Conservation (phyloP, 2,329 filamentous ascomycete genomes). For the Pyrenochaeta sp. region DNA sequence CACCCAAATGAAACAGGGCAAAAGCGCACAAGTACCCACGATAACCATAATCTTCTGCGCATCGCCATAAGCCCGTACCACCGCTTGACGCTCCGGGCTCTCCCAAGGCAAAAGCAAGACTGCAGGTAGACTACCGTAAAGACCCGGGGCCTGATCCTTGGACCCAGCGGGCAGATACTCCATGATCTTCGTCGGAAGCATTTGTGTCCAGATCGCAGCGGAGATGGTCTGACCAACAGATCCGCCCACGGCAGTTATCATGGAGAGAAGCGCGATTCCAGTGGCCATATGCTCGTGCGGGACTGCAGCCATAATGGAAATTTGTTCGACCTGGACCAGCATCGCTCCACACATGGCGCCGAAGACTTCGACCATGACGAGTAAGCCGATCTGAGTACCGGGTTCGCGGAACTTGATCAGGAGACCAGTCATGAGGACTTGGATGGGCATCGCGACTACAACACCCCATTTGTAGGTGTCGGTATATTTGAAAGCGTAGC, state of each 20-base stretch:
- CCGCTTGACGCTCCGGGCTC: slow-evolving; percentile 54
- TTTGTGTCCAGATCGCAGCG: slow-evolving; percentile 68
- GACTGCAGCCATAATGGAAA: slow-evolving; percentile 31
- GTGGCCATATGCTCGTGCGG: slow-evolving; percentile 28
- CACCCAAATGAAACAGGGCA: slow-evolving; percentile 32
- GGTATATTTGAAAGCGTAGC: not conserved
- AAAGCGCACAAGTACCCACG: slow-evolving; percentile 37
- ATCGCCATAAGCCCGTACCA: slow-evolving; percentile 42
- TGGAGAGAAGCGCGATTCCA: slow-evolving; percentile 57
- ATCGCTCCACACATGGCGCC: slow-evolving; percentile 29
- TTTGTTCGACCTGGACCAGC: slow-evolving; percentile 27
- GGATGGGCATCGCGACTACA: slow-evolving; percentile 21
- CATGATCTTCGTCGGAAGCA: slow-evolving; percentile 53
- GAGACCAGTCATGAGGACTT: slow-evolving; percentile 32
- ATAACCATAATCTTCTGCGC: slow-evolving; percentile 43
- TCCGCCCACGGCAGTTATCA: slow-evolving; percentile 63
- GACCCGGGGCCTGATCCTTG: slow-evolving; percentile 7
- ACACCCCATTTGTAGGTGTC: not conserved
- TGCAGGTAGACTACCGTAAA: slow-evolving; percentile 55
- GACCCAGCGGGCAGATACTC: slow-evolving; percentile 26
- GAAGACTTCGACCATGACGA: slow-evolving; percentile 42
- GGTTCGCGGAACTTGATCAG: slow-evolving; percentile 38
- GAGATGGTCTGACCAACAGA: slow-evolving; percentile 59
- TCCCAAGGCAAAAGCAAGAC: slow-evolving; percentile 64
- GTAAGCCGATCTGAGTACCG: slow-evolving; percentile 34